phyloP scores from a whole-genome alignment of 768 basidiomycete genomes.

The Saitozyma podzolica region DNA sequence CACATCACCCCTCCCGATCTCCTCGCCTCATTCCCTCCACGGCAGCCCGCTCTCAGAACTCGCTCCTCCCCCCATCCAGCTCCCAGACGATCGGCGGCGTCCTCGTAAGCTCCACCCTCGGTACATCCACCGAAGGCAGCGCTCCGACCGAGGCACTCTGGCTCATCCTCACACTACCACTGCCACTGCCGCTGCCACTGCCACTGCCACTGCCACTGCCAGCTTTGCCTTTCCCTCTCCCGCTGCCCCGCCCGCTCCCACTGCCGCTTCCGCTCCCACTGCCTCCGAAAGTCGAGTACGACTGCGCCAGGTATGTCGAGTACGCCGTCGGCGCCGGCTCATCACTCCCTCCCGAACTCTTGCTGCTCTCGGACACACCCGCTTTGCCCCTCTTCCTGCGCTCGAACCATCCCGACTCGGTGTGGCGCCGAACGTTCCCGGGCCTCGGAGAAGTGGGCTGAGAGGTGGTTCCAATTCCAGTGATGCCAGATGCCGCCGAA shows the following conservation, averaged over 20 bases:
- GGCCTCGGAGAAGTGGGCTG: not conserved
- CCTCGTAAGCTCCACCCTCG: constrained; percentile 18
- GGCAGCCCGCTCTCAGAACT: not conserved
- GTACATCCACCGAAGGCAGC: not conserved
- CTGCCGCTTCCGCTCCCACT: constrained; percentile 4
- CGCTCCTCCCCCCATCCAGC: constrained; percentile 6
- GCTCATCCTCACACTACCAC: too few relatives aligned
- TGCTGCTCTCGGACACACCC: not conserved
- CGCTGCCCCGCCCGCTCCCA: not conserved
- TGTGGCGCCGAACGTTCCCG: constrained; percentile 2
- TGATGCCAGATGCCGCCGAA: not conserved
- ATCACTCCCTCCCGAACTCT: not conserved
- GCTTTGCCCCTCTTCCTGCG: not conserved
- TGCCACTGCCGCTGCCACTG: not conserved
- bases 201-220: not conserved
- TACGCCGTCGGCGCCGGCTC: not conserved
- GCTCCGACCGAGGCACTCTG: too few relatives aligned
- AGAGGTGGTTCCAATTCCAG: not conserved
- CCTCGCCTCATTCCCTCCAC: not conserved
- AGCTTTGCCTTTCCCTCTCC: not conserved
- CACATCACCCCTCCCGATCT: not conserved
- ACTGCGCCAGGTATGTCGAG: too few relatives aligned
- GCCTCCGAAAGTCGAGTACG: too few relatives aligned
- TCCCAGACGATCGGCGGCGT: constrained; percentile 23
- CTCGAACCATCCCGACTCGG: constrained; percentile 23